phyloP scores from a whole-genome alignment of 78 protist species.

The slime mould (Dictyostelium discoideum) region DNA sequence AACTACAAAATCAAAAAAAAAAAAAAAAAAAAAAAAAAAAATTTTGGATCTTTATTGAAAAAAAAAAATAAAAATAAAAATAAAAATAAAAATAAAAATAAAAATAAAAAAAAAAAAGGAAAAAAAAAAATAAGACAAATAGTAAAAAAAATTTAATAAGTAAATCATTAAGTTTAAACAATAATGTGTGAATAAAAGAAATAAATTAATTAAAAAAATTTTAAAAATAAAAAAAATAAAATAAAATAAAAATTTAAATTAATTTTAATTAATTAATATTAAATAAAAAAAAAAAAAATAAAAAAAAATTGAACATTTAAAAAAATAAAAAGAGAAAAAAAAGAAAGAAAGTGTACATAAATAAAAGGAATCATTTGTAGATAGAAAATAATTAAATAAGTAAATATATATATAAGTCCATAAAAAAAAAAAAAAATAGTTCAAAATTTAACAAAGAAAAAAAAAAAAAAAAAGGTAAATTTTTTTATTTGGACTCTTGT shows the following conservation, averaged over 20 bases:
- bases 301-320: background rate
- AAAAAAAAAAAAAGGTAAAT: background rate
- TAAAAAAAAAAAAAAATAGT: background rate
- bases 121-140: background rate
- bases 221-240: background rate
- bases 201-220: background rate
- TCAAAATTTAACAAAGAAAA: background rate
- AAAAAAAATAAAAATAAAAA: background rate
- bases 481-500: too few species aligned
- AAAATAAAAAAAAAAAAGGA: background rate
- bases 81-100: background rate
- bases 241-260: background rate
- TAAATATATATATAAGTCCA: too few species aligned
- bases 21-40: too few species aligned
- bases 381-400: background rate
- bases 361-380: background rate
- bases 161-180: background rate
- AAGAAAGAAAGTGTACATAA: background rate
- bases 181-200: background rate
- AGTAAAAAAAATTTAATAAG: background rate
- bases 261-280: background rate
- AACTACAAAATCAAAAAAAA: too few species aligned
- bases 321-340: too few species aligned
- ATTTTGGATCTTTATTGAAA: too few species aligned
- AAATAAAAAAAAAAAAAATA: background rate